Percentiles rank a stretch among this genome's conserved stretches.
These are phyloP conservation scores for Coniochaeta ligniaria DNA, from an alignment of 2,329 filamentous ascomycete genomes.

Conservation along the genomic window DNA sequence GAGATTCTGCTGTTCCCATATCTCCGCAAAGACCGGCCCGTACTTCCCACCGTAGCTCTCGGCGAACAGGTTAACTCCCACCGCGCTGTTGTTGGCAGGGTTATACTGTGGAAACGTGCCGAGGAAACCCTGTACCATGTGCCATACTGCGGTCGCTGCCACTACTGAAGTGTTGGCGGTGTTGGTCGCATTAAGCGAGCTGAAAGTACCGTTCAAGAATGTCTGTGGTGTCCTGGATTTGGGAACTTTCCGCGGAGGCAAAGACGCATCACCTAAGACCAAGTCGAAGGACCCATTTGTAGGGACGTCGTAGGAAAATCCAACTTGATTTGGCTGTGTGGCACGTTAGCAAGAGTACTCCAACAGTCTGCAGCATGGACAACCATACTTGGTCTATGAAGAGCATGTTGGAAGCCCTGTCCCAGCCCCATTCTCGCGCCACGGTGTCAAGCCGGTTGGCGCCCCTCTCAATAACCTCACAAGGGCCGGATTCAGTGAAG, in stretches of 20 bases:
- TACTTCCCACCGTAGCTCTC: conserved; percentile 68
- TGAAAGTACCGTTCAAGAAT: conserved; percentile 59
- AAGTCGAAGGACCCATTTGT: conserved; percentile 54
- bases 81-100: conserved; percentile 35
- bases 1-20: conserved; percentile 55
- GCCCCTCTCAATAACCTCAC: conserved; percentile 39
- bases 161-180: conserved; percentile 50
- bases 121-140: conserved; percentile 57
- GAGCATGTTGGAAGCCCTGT: conserved; percentile 45
- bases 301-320: conserved; percentile 58
- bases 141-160: conserved; percentile 55
- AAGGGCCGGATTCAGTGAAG: conserved; percentile 53
- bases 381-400: conserved; percentile 46
- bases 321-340: conserved; percentile 59
- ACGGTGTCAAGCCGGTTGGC: conserved; percentile 44
- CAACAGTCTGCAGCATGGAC: background rate
- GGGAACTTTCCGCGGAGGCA: conserved; percentile 19
- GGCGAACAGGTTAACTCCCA: conserved; percentile 58
- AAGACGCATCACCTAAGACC: conserved; percentile 28
- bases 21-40: conserved; percentile 54
- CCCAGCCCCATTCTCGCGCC: conserved; percentile 59
- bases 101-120: conserved; percentile 51
- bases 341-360: conserved; percentile 8
- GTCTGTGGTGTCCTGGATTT: conserved; percentile 15
- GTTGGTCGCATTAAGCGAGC: conserved; percentile 38